Conservation (phyloP, 352 stramenopile species). For the Globisporangium recalcitrans region DNA sequence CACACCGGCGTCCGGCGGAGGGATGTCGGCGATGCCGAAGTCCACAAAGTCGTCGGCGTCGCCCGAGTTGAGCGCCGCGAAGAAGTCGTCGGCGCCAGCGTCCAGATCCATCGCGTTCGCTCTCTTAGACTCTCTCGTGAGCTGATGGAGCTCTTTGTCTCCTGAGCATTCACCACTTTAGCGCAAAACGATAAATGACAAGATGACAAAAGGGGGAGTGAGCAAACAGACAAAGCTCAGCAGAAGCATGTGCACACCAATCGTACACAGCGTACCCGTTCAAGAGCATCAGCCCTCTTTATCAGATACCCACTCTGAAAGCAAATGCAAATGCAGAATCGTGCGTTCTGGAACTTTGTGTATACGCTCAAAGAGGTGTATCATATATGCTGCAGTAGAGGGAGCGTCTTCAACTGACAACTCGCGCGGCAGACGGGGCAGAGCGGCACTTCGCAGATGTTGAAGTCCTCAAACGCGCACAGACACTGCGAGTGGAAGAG, state of each 20-base stretch:
- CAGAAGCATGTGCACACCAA: too few species aligned
- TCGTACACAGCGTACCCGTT: too few species aligned
- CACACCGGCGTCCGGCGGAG: slow-evolving; percentile 16
- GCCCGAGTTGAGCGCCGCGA: slow-evolving; percentile 67
- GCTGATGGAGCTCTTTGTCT: background rate
- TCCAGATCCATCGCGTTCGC: slow-evolving; percentile 58
- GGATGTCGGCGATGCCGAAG: slow-evolving; percentile 30
- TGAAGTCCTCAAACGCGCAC: slow-evolving; percentile 78
- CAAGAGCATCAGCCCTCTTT: background rate
- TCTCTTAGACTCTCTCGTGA: too few species aligned
- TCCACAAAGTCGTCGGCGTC: slow-evolving; percentile 52
- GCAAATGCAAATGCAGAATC: background rate
- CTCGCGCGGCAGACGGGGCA: slow-evolving; percentile 68
- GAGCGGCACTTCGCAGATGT: slow-evolving; percentile 75
- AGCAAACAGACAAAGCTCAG: background rate
- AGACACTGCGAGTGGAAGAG: slow-evolving; percentile 72
- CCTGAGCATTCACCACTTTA: background rate
- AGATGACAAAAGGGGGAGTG: background rate
- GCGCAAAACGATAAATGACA: slow-evolving; percentile 12
- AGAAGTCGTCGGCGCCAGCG: slow-evolving; percentile 75
- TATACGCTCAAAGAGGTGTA: background rate
- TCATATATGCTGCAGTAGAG: background rate
- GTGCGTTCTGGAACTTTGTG: background rate
- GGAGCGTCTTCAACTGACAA: slow-evolving; percentile 22
- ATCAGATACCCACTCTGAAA: background rate